phyloP scores from a whole-genome alignment of 495 filamentous ascomycete genomes.

The Trypethelium eluteriae region DNA sequence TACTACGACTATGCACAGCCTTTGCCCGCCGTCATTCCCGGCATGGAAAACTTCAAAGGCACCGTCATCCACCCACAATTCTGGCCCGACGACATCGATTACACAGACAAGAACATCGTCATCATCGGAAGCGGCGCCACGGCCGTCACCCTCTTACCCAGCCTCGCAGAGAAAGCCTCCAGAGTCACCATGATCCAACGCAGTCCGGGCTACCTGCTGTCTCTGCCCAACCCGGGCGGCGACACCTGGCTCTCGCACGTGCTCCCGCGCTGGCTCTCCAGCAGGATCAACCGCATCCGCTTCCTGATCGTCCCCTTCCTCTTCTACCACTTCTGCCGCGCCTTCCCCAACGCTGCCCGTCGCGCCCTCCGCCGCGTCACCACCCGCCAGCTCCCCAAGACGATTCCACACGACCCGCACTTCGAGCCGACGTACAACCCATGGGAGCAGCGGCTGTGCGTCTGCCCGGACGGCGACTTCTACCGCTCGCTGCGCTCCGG shows the following conservation, averaged over 20 bases:
- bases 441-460: constrained; percentile 67
- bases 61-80: constrained; percentile 54
- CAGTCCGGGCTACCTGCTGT: constrained; percentile 51
- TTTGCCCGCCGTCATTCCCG: constrained; percentile 49
- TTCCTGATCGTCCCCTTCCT: constrained; percentile 43
- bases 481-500: constrained; percentile 52
- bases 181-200: constrained; percentile 53
- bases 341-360: constrained; percentile 47
- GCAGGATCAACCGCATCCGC: constrained; percentile 39
- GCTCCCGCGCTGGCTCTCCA: constrained; percentile 37
- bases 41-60: constrained; percentile 51
- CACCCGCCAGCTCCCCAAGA: constrained; percentile 45
- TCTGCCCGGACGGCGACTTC: constrained; percentile 66
- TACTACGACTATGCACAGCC: constrained; percentile 62
- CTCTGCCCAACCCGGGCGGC: constrained; percentile 40
- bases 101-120: constrained; percentile 44
- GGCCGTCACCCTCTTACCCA: constrained; percentile 49
- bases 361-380: constrained; percentile 41
- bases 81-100: constrained; percentile 49
- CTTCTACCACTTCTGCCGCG: constrained; percentile 48
- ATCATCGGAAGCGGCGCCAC: constrained; percentile 55
- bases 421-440: constrained; percentile 66
- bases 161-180: constrained; percentile 41
- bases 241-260: constrained; percentile 29
- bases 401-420: constrained; percentile 53